A percentile compares a stretch with the other conserved stretches of the same genome.
Evolutionary conservation across 208 protist species (phyloP).

Genomic region (Naegleria fowleri): DNA sequence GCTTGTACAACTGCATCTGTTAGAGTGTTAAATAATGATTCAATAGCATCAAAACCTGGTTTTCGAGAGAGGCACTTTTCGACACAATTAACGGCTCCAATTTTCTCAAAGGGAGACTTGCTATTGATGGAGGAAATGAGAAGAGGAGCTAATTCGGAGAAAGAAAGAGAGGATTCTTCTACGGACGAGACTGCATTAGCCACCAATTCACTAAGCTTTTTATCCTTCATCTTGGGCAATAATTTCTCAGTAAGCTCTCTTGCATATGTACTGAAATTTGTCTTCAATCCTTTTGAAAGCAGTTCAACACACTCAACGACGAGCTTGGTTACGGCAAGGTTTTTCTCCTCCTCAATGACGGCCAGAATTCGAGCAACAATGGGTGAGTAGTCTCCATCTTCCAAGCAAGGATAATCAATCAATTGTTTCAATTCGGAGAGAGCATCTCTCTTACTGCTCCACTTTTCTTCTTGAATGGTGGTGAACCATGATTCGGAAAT

Average conservation of each 20-base stretch:
- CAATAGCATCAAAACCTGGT: neutral
- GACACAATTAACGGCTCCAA: neutral
- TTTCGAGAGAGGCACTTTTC: neutral
- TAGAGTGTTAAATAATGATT: neutral
- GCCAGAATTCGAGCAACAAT: neutral
- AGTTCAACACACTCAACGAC: neutral
- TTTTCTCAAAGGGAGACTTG: neutral
- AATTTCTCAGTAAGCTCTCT: neutral
- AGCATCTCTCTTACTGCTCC: neutral
- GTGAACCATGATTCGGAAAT: conserved; percentile 7
- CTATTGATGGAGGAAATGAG: neutral
- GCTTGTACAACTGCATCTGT: neutral
- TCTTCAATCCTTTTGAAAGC: neutral
- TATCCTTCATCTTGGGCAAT: conserved; percentile 12
- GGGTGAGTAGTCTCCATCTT: neutral
- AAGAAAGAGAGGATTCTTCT: neutral
- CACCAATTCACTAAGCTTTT: neutral
- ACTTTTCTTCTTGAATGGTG: neutral
- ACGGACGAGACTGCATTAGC: neutral
- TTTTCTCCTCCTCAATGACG: conserved; percentile 1
- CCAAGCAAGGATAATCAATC: neutral
- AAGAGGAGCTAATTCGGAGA: neutral
- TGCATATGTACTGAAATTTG: neutral
- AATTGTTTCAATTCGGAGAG: neutral
- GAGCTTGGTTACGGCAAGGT: neutral